Evolutionary conservation across 805 yeast species (phyloP).

Genomic region (Saccharomycopsis sp.): DNA sequence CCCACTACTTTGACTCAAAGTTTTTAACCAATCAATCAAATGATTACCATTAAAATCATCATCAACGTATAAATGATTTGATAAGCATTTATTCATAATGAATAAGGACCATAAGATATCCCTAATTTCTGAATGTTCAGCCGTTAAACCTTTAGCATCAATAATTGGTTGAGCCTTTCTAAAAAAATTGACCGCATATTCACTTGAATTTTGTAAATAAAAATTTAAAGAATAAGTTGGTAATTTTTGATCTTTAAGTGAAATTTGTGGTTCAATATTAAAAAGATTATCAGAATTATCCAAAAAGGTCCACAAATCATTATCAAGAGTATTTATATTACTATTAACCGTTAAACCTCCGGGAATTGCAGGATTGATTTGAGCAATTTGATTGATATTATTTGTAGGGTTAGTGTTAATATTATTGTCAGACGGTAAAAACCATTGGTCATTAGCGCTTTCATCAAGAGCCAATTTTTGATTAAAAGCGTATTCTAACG

Average conservation of each 20-base stretch:
- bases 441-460: too few relatives aligned
- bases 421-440: too few relatives aligned
- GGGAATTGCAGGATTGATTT: not conserved
- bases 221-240: conserved; percentile 6
- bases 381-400: not conserved
- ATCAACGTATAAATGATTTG: conserved; percentile 12
- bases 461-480: too few relatives aligned
- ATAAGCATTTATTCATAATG: conserved; percentile 2
- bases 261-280: too few relatives aligned
- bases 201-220: not conserved
- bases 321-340: not conserved
- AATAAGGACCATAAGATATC: conserved; percentile 7
- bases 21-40: conserved; percentile 5
- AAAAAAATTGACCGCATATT: conserved; percentile 1
- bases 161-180: conserved; percentile 5
- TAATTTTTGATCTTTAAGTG: not conserved
- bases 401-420: not conserved
- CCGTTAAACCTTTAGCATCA: not conserved
- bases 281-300: too few relatives aligned
- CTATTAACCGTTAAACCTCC: not conserved
- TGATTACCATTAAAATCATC: conserved; percentile 11
- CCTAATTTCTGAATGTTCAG: conserved; percentile 6
- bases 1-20: not conserved
- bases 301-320: not conserved
- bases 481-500: too few relatives aligned